Evolutionary conservation across 2,329 filamentous ascomycete genomes (phyloP), one percentile per base, ranked within the genome.

Genomic region (Ophiostoma ulmi): DNA sequence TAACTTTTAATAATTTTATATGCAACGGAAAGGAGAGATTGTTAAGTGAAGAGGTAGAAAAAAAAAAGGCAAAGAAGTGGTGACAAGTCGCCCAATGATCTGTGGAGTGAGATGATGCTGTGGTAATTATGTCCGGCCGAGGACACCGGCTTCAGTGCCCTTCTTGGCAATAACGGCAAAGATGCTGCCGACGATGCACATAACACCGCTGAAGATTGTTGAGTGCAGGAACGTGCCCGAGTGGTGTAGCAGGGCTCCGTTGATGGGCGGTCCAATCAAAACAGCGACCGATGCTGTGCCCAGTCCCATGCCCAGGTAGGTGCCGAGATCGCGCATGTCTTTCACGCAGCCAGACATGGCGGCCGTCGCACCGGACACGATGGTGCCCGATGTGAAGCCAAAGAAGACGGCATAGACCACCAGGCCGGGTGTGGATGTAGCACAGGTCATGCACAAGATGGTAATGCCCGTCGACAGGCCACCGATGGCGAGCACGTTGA

Each of bases 401-500:
- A 74, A 73, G 20, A 76, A 6, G 41, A 74, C 44, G 38, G 75
- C 35, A 48, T 68, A 76, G 1, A 75, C 74, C 17, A 76, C 58
- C 11, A 76, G 69, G 17, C 72, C 75, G 20, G 74, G 74, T 6
- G 67, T 74, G 36, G 64, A 63, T 4, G 39, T 58, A 2, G 71
- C 72, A 61, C 75, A 11, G 73, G 78, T 68, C 76, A 79, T 74
- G 72, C 75, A 71, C 73, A 77, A 67, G 75, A 78, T 74, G 69
- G 75, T 26, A 75, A 78, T 73, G 76, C 74, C 75, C 0, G 72
- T 72, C 20, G 22, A 17, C 5, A 73, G 22, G 35, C 71, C 72
- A 6, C 68, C 73, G 11, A 71, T 58, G 0, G 73, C 71, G 1
- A 78, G 70, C 1, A 81, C 74, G 67, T 87, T 86, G 39, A 87